Percentiles rank a stretch among this genome's conserved stretches.
Evolutionary conservation across 208 protist genomes (phyloP).

Genomic region (Trypanosomatidae sp.): DNA sequence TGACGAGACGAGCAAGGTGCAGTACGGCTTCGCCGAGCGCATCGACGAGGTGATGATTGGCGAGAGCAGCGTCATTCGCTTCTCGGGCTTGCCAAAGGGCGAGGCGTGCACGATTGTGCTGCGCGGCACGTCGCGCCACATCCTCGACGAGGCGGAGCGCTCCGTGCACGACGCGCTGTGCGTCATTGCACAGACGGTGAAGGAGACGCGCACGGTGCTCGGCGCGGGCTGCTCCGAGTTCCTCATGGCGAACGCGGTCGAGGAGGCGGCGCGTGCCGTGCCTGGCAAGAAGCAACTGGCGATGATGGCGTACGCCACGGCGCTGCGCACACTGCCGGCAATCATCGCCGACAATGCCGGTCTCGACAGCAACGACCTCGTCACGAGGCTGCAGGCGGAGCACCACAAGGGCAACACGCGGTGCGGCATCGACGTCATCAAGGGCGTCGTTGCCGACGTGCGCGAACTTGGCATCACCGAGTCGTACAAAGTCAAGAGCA

Average conservation of each 20-base stretch:
- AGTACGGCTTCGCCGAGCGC: conserved; percentile 91
- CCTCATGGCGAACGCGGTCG: conserved; percentile 97
- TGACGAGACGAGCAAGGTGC: conserved; percentile 92
- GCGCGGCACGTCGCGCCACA: conserved; percentile 96
- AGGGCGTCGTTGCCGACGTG: conserved; percentile 93
- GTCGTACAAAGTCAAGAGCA: conserved; percentile 95
- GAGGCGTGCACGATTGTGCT: conserved; percentile 99
- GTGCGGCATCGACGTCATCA: conserved; percentile 92
- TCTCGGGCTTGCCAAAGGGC: conserved; percentile 90
- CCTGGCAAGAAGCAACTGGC: conserved; percentile 80
- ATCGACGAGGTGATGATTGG: conserved; percentile 99
- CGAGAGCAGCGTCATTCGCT: conserved; percentile 97
- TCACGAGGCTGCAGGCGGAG: conserved; percentile 89
- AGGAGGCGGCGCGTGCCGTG: conserved; percentile 84
- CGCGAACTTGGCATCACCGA: conserved; percentile 95
- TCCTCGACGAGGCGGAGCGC: conserved; percentile 99
- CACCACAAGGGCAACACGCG: conserved; percentile 46
- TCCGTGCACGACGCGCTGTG: conserved; percentile 99
- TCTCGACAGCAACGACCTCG: conserved; percentile 94
- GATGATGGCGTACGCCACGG: conserved; percentile 95
- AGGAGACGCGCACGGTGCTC: conserved; percentile 91
- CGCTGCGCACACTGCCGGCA: conserved; percentile 92
- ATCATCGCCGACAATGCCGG: conserved; percentile 98
- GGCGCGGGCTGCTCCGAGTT: conserved; percentile 98
- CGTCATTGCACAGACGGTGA: conserved; percentile 96